A percentile compares a stretch with the other conserved stretches of the same genome.
These are phyloP conservation scores for Helianthus tuberosus DNA, from an alignment of 129 eudicot species.

Conservation along the genomic window DNA sequence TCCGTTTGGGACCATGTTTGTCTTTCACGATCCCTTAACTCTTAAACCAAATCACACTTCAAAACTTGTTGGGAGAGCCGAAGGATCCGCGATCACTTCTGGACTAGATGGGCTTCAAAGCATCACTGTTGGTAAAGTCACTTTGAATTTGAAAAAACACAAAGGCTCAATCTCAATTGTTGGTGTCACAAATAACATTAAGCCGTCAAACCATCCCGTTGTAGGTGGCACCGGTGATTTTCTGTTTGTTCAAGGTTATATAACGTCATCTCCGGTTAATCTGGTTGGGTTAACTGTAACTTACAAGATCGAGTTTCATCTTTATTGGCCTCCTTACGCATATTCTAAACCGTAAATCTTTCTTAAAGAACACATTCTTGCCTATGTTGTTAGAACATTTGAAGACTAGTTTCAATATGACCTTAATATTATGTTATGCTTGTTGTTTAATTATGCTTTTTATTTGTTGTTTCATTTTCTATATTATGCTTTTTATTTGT, in stretches of 20 bases:
- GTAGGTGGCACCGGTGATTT: constrained; percentile 73
- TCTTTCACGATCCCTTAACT: constrained; percentile 54
- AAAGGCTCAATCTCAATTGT: constrained; percentile 54
- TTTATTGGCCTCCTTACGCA: constrained; percentile 68
- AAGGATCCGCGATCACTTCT: constrained; percentile 53
- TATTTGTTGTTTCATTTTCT: not conserved
- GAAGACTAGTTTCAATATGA: too few species aligned
- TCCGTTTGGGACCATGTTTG: constrained; percentile 58
- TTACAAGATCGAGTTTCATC: constrained; percentile 55
- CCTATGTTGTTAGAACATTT: not conserved
- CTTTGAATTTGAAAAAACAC: constrained; percentile 42
- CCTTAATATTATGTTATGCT: not conserved
- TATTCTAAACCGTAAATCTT: constrained; percentile 17
- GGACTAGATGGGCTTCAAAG: constrained; percentile 57
- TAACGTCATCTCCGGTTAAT: constrained; percentile 54
- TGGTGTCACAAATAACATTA: constrained; percentile 46
- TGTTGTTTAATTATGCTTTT: constrained; percentile 18
- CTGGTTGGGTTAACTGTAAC: constrained; percentile 40
- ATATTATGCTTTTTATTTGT: not conserved
- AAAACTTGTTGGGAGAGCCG: constrained; percentile 40
- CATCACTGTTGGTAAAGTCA: constrained; percentile 38
- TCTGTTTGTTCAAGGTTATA: constrained; percentile 61
- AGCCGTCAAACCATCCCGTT: constrained; percentile 53
- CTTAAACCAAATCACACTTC: constrained; percentile 40
- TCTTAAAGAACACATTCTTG: constrained; percentile 17